Evolutionary conservation across 2,329 filamentous ascomycete genomes (phyloP).

Genomic region (Fusarium verticillioides): DNA sequence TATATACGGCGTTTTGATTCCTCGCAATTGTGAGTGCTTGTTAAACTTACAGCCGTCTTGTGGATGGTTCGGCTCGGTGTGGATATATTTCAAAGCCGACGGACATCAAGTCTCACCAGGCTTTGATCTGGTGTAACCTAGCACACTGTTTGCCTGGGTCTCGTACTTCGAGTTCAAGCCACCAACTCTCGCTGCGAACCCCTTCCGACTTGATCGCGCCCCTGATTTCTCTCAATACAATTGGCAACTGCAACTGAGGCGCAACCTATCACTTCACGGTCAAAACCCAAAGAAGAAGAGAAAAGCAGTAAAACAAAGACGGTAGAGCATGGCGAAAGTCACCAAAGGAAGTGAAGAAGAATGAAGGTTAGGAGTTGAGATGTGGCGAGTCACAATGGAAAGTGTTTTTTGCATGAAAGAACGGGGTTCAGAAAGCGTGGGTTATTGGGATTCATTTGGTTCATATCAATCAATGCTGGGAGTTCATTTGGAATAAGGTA

Average conservation of each 20-base stretch:
- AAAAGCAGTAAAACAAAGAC: not conserved
- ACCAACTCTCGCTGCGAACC: not conserved
- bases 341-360: not conserved
- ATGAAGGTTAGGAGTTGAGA: not conserved
- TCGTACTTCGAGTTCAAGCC: not conserved
- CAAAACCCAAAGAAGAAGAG: not conserved
- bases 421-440: not conserved
- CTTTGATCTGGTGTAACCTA: too few species aligned
- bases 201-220: not conserved
- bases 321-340: not conserved
- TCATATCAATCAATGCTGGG: slow-evolving; percentile 30
- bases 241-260: not conserved
- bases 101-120: not conserved
- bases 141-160: not conserved
- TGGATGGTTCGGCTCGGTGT: slow-evolving; percentile 24
- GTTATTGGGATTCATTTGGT: slow-evolving; percentile 15
- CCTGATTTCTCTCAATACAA: not conserved
- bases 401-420: slow-evolving; percentile 6
- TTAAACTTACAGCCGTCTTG: not conserved
- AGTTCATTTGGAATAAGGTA: slow-evolving; percentile 36
- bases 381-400: not conserved
- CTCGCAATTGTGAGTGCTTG: slow-evolving; percentile 11
- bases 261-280: not conserved
- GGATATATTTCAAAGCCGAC: not conserved
- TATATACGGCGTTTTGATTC: slow-evolving; percentile 20